Percentiles rank a stretch among this genome's conserved stretches.
These are phyloP conservation scores for Syzygium oleosum DNA, from an alignment of 345 rosid genomes.

Conservation along the genomic window DNA sequence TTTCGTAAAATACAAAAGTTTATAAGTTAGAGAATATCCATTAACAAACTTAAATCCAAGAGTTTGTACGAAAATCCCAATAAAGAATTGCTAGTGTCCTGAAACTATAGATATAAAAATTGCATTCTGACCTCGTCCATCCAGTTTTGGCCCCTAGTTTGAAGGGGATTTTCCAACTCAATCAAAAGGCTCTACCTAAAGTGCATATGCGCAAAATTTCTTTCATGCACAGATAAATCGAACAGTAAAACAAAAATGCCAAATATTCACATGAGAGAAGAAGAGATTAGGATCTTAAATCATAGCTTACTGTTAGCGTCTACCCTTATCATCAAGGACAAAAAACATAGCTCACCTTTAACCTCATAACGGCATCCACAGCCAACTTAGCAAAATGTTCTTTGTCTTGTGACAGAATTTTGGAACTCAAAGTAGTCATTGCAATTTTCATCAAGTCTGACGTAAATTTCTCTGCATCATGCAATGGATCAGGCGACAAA, in stretches of 20 bases:
- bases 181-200: neutral
- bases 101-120: neutral
- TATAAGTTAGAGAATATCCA: neutral
- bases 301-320: neutral
- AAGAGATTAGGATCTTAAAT: neutral
- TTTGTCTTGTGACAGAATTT: conserved; percentile 89
- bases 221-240: neutral
- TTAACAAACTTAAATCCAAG: neutral
- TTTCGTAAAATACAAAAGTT: neutral
- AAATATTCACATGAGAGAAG: neutral
- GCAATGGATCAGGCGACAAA: conserved; percentile 17
- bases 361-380: conserved; percentile 88
- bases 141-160: neutral
- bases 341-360: conserved; percentile 38
- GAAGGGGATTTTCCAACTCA: neutral
- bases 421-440: conserved; percentile 88
- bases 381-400: conserved; percentile 85
- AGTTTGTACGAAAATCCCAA: neutral
- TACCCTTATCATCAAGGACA: neutral
- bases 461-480: conserved; percentile 68
- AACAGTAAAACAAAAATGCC: neutral
- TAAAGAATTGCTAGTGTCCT: neutral
- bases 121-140: neutral
- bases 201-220: neutral
- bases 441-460: conserved; percentile 86